Conservation (phyloP, 352 stramenopile genomes). For the Thraustochytrium striatum region DNA sequence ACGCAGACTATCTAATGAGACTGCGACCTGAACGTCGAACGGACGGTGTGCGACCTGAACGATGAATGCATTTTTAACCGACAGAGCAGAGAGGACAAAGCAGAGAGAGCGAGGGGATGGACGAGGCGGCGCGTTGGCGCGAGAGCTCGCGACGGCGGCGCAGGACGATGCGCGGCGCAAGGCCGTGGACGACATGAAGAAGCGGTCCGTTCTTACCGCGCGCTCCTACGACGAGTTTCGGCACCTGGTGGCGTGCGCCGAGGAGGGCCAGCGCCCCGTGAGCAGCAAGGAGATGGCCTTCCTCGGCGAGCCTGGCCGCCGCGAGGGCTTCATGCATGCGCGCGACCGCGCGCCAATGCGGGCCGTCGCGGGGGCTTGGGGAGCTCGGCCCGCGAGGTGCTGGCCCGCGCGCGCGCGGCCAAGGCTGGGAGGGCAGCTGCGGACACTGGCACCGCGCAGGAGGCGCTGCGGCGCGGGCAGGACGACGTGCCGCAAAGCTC, state of each 20-base stretch:
- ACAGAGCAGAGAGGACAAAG: not conserved
- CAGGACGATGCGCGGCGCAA: constrained; percentile 27
- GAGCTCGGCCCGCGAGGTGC: not conserved
- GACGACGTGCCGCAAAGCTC: not conserved
- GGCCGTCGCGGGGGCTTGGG: not conserved
- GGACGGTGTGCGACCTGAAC: too few species aligned
- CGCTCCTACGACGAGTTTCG: constrained; percentile 37
- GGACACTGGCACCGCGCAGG: not conserved
- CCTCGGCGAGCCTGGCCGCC: constrained; percentile 8
- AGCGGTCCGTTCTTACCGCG: constrained; percentile 33
- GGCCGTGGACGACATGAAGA: constrained; percentile 48
- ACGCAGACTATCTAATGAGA: too few species aligned
- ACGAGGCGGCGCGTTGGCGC: constrained; percentile 11
- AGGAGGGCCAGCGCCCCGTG: constrained; percentile 40
- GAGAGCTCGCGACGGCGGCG: constrained; percentile 18
- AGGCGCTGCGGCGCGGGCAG: too few species aligned
- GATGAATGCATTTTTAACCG: too few species aligned
- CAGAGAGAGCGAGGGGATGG: not conserved
- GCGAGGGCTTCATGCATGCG: constrained; percentile 33
- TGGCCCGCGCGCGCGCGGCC: not conserved
- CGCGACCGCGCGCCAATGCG: not conserved
- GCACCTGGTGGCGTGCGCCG: constrained; percentile 41
- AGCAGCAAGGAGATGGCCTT: constrained; percentile 47
- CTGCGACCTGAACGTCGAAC: too few species aligned
- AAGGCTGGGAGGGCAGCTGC: not conserved